Evolutionary conservation across 768 basidiomycete genomes (phyloP).

Genomic region (Pisolithus albus): DNA sequence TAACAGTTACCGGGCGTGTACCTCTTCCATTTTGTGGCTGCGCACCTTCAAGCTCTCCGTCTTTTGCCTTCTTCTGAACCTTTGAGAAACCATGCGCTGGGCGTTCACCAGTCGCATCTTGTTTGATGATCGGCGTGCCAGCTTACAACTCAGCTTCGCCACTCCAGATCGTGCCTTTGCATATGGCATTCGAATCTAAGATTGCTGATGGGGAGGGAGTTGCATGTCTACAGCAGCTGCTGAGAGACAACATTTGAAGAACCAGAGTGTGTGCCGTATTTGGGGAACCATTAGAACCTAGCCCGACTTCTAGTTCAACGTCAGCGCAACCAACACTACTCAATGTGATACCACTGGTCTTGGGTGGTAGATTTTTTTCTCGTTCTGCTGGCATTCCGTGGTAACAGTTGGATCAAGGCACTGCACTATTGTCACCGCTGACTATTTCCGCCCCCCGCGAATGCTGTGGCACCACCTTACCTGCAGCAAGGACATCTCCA

Average conservation of each 20-base stretch:
- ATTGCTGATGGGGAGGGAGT: background rate
- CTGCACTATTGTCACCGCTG: conserved; percentile 15
- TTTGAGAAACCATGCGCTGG: background rate
- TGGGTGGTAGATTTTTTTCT: conserved; percentile 43
- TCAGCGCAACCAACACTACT: no score
- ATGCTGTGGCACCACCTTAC: conserved; percentile 41
- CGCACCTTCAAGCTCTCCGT: conserved; percentile 5
- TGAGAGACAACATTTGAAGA: background rate
- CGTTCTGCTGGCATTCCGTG: background rate
- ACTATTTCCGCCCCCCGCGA: conserved; percentile 35
- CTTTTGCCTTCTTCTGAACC: background rate
- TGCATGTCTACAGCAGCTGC: background rate
- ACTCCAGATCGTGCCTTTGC: background rate
- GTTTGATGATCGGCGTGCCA: background rate
- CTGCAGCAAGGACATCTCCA: no score
- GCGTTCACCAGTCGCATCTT: background rate
- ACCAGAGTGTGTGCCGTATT: no score
- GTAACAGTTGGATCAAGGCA: conserved; percentile 27
- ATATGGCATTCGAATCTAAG: background rate
- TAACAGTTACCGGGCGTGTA: conserved; percentile 21
- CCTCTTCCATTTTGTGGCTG: conserved; percentile 17
- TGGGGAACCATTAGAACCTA: no score
- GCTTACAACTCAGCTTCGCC: conserved; percentile 17
- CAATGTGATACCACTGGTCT: conserved; percentile 56
- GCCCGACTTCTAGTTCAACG: no score